Base-by-base conservation (phyloP, 1,284 basidiomycete genomes). In the Microbotryomycetes sp. region DNA sequence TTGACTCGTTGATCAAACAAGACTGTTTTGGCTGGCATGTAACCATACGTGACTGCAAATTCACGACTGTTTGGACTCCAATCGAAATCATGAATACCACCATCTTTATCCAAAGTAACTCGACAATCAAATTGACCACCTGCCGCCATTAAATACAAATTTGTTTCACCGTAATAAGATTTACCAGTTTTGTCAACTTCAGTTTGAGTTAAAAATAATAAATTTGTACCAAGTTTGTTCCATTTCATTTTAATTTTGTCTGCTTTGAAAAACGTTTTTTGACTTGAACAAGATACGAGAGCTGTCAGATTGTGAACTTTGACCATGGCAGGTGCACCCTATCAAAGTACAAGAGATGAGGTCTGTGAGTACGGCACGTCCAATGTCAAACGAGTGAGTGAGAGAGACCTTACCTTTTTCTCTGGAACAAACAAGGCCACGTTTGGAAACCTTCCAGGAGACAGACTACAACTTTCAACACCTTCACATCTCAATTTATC, bases 131-230 rank as follows among this genome's bases (percentile, higher is more conserved):
- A 97, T 70, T 89, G 88, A 42, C 94, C 93, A n/a, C 89, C 86
- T n/a, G 92, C 86, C 65, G 86, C 90, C 69, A 97, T 83, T 52
- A 97, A 82, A 77, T 96, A 97, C 70, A 98, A 80, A 67, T 92
- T 90, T 9, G 92, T 96, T 80, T 97, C 93, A 63, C 94, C 96
- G 70, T 97, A 98, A 77, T 98, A 98, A 72, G 87, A 93, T 81
- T 91, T 97, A 77, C 94, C 94, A 32, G 90, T 88, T 76, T 90
- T 89, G 76, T 98, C 94, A 61, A 97, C 92, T 71, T 98, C 96
- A 6, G 92, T 94, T 71, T 93, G 89, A 0, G 94, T 94, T 50
- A 97, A 78, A 67, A 97, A 83, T 59, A 98, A 80, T 55, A 79
- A 76, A 65, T 78, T 79, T 4, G 80, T 80, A 26, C 94, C 94